phyloP scores from a whole-genome alignment of 2,329 filamentous ascomycete genomes.

The Trichophyton schoenleinii region DNA sequence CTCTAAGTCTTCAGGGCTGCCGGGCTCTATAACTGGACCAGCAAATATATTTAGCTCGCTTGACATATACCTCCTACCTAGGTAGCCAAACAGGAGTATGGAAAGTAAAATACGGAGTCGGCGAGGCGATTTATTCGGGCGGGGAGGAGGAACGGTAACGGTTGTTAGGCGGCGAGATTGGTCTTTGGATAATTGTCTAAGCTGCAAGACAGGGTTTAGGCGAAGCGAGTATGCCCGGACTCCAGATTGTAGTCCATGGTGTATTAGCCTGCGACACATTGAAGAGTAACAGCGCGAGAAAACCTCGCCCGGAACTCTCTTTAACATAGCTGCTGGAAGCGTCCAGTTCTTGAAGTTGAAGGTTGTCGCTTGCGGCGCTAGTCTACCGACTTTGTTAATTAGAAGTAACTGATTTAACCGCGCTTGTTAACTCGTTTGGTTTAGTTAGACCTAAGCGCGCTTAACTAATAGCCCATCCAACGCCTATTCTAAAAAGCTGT shows the following conservation, averaged over 20 bases:
- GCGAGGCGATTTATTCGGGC: conserved; percentile 23
- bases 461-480: not conserved
- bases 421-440: not conserved
- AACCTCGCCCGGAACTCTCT: not conserved
- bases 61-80: conserved; percentile 16
- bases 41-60: not conserved
- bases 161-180: conserved; percentile 5
- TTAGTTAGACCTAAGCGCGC: not conserved
- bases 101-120: conserved; percentile 22
- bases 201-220: not conserved
- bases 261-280: no score
- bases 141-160: not conserved
- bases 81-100: conserved; percentile 22
- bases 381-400: no score
- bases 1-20: conserved; percentile 23
- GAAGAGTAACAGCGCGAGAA: not conserved
- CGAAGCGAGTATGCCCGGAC: not conserved
- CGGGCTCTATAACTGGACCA: conserved; percentile 18
- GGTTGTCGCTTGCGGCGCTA: not conserved
- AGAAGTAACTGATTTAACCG: not conserved
- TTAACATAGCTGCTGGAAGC: not conserved
- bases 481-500: no score
- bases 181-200: not conserved
- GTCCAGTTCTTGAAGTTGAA: not conserved
- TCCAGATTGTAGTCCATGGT: not conserved